A percentile compares a stretch with the other conserved stretches of the same genome.
Conservation (phyloP, 176 grass and related monocot genomes). For the Oryza longistaminata region DNA sequence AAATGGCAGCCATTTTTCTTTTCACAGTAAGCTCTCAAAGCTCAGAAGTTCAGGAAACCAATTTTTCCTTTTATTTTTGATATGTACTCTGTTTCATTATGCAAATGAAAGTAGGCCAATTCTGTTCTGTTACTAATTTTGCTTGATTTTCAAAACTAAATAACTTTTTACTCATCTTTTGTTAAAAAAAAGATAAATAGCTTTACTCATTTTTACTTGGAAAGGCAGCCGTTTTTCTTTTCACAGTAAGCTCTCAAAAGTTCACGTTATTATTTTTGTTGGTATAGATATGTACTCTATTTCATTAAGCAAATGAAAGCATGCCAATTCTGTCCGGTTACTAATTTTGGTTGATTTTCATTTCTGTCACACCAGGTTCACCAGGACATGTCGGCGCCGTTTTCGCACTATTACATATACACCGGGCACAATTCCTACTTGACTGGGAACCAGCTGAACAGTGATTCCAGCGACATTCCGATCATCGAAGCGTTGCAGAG, state of each 20-base stretch:
- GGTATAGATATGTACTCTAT: too few species aligned
- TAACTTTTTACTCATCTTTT: too few species aligned
- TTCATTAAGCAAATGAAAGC: neutral
- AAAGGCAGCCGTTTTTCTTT: too few species aligned
- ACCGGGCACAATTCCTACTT: conserved; percentile 96
- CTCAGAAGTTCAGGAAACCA: too few species aligned
- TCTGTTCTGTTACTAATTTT: neutral
- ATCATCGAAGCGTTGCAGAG: conserved; percentile 77
- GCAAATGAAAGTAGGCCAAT: neutral
- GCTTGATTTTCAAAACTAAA: neutral
- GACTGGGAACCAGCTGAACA: conserved; percentile 91
- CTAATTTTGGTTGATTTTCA: neutral
- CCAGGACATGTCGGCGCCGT: conserved; percentile 79
- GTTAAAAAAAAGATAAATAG: too few species aligned
- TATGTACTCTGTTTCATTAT: too few species aligned
- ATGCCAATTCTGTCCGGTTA: neutral
- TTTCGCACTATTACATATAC: conserved; percentile 86
- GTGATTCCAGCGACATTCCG: conserved; percentile 83
- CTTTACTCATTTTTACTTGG: too few species aligned
- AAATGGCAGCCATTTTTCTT: too few species aligned
- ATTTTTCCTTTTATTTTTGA: too few species aligned
- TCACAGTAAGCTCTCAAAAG: too few species aligned
- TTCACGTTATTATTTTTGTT: too few species aligned
- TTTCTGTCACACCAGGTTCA: conserved; percentile 60
- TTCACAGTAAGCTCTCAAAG: too few species aligned